Base-by-base conservation (phyloP, 2,329 filamentous ascomycete genomes). In the Penicillium brasilianum region DNA sequence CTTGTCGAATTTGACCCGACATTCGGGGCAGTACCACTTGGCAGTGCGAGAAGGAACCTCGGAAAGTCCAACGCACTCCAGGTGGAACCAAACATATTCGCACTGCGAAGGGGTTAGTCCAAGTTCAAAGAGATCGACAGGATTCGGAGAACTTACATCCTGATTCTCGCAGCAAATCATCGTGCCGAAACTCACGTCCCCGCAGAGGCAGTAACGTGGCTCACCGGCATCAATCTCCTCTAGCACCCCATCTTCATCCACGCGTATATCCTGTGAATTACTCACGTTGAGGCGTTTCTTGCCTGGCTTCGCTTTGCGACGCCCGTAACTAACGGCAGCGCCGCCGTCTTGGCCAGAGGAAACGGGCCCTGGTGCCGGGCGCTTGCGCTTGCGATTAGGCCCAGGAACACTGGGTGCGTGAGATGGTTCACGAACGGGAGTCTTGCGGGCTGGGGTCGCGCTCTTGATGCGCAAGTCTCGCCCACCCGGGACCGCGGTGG, bases 11-110 rank as follows among this genome's bases (percentile, higher is more conserved):
- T 81, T 84, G 68, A 83, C 80, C 48, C 83, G 76, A 68, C 87
- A 89, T 43, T 87, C 84, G 0, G 86, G 86, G 74, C 87, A 89
- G 69, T 86, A 89, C 87, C 87, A 89, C 73, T 87, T 88, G 11
- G 83, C 81, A 13, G 85, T 82, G 25, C 86, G 81, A n/a, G 82
- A 81, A 8, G 87, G 87, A 34, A 86, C 80, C 56, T 86, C 85
- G 7, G 79, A 78, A 18, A 89, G 77, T 14, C 82, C 81, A 28
- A 89, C 82, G 64, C 87, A 89, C 37, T 81, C 80, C 50, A 89
- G 81, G 69, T 89, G 87, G 71, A 89, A 89, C 87, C 87, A 89
- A 75, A 89, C 86, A 46, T 81, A 84, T 64, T 88, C 85, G 74
- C 87, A 89, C 82, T 88, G 39, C 65, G n/a, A 41, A 57, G 25